These are phyloP conservation scores for Candida anglica DNA, from an alignment of 805 yeast species.

Conservation along the genomic window DNA sequence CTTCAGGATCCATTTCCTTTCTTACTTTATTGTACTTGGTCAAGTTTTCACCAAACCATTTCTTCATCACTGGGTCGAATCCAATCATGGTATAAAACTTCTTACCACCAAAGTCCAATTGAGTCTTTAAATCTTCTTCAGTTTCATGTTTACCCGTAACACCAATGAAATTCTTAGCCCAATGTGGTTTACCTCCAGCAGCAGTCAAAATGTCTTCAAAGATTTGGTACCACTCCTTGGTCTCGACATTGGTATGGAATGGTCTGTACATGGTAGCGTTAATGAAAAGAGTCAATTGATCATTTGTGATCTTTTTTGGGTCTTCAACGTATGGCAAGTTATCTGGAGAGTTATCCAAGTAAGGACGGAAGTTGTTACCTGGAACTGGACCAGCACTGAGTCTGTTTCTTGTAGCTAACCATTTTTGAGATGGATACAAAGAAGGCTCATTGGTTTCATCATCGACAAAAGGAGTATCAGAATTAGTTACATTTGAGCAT, in stretches of 20 bases:
- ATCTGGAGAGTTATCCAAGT: constrained; percentile 72
- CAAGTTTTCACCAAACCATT: constrained; percentile 80
- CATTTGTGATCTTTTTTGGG: constrained; percentile 51
- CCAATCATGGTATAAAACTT: constrained; percentile 77
- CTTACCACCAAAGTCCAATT: constrained; percentile 36
- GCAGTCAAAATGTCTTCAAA: constrained; percentile 76
- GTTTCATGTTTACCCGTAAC: constrained; percentile 32
- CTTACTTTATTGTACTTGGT: constrained; percentile 59
- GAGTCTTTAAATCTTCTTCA: constrained; percentile 34
- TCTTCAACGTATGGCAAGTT: constrained; percentile 52
- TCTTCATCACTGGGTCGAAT: constrained; percentile 59
- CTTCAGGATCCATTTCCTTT: constrained; percentile 70
- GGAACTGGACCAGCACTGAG: constrained; percentile 72
- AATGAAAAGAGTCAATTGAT: constrained; percentile 78
- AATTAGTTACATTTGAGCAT: constrained; percentile 77
- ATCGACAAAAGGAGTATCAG: constrained; percentile 31
- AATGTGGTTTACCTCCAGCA: constrained; percentile 92
- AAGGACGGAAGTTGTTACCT: constrained; percentile 82
- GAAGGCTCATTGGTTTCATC: constrained; percentile 25
- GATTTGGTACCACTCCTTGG: constrained; percentile 74
- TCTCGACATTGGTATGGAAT: constrained; percentile 69
- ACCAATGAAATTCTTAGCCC: constrained; percentile 96
- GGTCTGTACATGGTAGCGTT: constrained; percentile 97
- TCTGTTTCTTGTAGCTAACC: constrained; percentile 47
- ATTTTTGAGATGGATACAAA: constrained; percentile 41